Base-by-base conservation (phyloP, 2,329 filamentous ascomycete genomes). In the Chaetomium sp. region DNA sequence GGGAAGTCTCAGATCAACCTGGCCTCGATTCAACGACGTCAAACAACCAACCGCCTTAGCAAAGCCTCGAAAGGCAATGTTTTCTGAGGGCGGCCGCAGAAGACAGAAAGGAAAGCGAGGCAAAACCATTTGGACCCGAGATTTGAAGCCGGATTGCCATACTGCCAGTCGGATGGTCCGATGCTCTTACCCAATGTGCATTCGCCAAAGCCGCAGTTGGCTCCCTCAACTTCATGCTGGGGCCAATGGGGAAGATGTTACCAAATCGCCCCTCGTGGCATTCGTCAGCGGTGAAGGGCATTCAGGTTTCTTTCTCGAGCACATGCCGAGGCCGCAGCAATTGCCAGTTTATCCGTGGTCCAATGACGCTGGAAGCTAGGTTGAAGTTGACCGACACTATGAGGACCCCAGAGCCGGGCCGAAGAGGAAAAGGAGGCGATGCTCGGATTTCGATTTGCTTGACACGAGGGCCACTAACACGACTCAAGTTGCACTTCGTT, bases 161-260 rank as follows among this genome's bases (percentile, higher is more conserved):
- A 19, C 14, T 14, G 8, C 33, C 36, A n/a, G 51, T 49, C 48
- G 42, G 40, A 54, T 54, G 51, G 49, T n/a, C 49, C 14, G 49
- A 40, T 40, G 42, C 41, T 35, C 40, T 33, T 53, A 41, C 45
- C 55, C 49, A 55, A 55, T 55, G 49, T 42, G 35, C 41, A 34
- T 14, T 7, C 33, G 44, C n/a, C 33, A 42, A 46, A 42, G 11
- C 14, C 10, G 33, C 32, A 37, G 19, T 48, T 34, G 52, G 49
- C 42, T 45, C 19, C 56, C 49, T 53, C 52, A 36, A 32, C n/a
- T 9, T 8, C 11, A 43, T 6, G 11, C 5, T 11, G 42, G 32
- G n/a, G 19, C 52, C 52, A 52, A 58, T 52, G 35, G n/a, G 36
- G 43, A 32, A 9, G 37, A 10, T 8, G 40, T 36, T 42, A 44